Conservation (phyloP, 148 eudicot species). For the Dysphania ambrosioides region DNA sequence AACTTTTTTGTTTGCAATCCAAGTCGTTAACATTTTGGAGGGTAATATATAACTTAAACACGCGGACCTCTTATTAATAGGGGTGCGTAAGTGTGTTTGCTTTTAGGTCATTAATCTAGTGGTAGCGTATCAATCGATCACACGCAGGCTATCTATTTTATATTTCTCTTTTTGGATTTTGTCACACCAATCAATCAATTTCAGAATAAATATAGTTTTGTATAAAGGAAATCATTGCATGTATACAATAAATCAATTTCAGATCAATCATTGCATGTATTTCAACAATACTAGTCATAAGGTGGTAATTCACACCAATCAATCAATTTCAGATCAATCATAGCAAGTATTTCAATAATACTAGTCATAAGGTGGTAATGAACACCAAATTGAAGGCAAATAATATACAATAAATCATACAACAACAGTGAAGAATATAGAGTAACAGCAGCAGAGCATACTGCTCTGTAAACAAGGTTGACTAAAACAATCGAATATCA, state of each 20-base stretch:
- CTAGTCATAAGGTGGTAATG: background rate
- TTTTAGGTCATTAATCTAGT: background rate
- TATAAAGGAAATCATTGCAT: too few relatives aligned
- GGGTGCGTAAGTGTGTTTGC: background rate
- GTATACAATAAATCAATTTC: too few relatives aligned
- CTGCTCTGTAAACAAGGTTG: background rate
- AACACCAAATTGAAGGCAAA: conserved; percentile 8
- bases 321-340: background rate
- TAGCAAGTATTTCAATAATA: background rate
- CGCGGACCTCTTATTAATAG: background rate
- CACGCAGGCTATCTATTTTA: background rate
- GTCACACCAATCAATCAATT: conserved; percentile 20
- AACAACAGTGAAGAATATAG: conserved; percentile 7
- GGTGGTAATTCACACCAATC: conserved; percentile 20
- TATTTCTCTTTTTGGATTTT: background rate
- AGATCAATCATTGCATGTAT: too few relatives aligned
- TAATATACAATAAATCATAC: conserved; percentile 9
- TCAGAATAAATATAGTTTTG: too few relatives aligned
- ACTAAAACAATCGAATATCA: conserved; percentile 2
- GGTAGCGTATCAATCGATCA: conserved; percentile 7
- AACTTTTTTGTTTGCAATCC: background rate
- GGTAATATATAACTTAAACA: background rate
- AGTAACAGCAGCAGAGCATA: conserved; percentile 1
- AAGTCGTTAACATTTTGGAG: background rate
- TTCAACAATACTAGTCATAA: too few relatives aligned